Conservation (phyloP, 2,329 filamentous ascomycete genomes). For the Aureobasidium sp. region DNA sequence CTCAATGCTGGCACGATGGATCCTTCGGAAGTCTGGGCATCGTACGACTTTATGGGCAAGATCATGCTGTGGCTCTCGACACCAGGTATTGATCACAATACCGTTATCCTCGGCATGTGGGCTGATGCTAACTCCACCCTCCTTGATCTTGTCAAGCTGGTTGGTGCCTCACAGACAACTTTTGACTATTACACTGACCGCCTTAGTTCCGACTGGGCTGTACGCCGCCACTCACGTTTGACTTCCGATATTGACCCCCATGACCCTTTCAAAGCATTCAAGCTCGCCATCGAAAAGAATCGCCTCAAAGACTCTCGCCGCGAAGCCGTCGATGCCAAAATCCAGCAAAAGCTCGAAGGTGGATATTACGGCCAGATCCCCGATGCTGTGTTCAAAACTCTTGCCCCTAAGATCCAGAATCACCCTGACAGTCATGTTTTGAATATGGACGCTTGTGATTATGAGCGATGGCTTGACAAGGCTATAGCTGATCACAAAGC, state of each 20-base stretch:
- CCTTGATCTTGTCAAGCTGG: neutral
- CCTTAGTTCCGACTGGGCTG: neutral
- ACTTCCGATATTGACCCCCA: neutral
- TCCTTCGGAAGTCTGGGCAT: neutral
- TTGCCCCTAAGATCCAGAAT: neutral
- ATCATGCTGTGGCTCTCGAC: neutral
- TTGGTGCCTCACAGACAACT: neutral
- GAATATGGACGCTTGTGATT: neutral
- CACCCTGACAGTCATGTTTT: neutral
- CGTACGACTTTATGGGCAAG: neutral
- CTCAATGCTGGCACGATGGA: neutral
- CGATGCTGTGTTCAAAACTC: neutral
- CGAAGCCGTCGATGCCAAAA: neutral
- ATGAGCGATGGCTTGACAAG: neutral
- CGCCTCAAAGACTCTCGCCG: neutral
- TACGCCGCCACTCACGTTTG: neutral
- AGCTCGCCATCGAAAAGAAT: neutral
- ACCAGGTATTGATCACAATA: neutral
- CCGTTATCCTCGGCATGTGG: neutral
- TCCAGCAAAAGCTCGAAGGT: neutral
- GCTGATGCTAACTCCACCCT: neutral
- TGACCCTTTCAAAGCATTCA: neutral
- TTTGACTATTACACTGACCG: constrained; percentile 3
- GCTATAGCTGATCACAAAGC: neutral
- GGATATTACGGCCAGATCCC: neutral